Percentiles rank a stretch among this genome's conserved stretches.
Evolutionary conservation across 345 rosid genomes (phyloP).

Genomic region (Salix caprea): DNA sequence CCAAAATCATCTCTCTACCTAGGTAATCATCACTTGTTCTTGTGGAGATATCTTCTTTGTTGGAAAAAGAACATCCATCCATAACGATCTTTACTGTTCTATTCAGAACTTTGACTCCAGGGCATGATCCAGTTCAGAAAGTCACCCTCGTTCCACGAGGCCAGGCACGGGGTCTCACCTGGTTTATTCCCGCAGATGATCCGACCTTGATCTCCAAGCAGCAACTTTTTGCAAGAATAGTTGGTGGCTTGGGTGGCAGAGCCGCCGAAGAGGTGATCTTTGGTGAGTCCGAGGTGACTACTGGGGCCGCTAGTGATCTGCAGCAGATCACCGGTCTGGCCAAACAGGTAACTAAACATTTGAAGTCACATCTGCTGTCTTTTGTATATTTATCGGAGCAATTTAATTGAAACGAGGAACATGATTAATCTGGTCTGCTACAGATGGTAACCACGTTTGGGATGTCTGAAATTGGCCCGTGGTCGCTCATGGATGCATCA

Average conservation of each 20-base stretch:
- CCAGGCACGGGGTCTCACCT: conserved; percentile 95
- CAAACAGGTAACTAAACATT: conserved; percentile 52
- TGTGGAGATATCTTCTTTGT: not conserved
- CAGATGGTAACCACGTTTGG: conserved; percentile 98
- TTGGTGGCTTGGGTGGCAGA: conserved; percentile 97
- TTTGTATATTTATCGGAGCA: not conserved
- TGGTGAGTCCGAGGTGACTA: conserved; percentile 95
- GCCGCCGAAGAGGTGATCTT: conserved; percentile 96
- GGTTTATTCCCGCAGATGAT: conserved; percentile 96
- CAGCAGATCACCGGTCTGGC: conserved; percentile 96
- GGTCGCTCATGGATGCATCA: conserved; percentile 90
- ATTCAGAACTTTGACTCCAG: conserved; percentile 86
- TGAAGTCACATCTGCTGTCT: not conserved
- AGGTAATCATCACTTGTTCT: not conserved
- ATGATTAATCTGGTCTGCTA: not conserved
- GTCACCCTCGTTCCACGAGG: conserved; percentile 92
- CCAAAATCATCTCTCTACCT: not conserved
- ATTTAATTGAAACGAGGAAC: conserved; percentile 8
- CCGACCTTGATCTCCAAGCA: conserved; percentile 93
- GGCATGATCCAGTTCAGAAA: conserved; percentile 95
- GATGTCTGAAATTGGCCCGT: conserved; percentile 97
- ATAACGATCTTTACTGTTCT: not conserved
- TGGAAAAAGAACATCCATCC: conserved; percentile 4
- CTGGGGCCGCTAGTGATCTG: conserved; percentile 96
- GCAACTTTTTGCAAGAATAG: conserved; percentile 94